Evolutionary conservation across 441 rosid species (phyloP), one percentile per base, ranked within the genome.

Genomic region (Jatropha multifida): DNA sequence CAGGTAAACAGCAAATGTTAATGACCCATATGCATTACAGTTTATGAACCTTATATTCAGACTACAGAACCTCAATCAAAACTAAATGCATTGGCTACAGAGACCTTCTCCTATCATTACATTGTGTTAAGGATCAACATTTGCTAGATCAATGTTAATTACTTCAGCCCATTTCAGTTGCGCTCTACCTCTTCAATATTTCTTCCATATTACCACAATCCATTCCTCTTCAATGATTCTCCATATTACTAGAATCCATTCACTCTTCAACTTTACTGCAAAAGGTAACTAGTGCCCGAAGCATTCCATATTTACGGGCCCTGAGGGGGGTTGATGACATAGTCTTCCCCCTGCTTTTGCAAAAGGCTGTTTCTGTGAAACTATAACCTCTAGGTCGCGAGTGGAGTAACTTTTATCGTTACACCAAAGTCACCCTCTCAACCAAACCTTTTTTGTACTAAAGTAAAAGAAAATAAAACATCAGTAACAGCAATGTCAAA

Each of bases 401-500:
- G 32, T 32, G 1, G 32, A 32, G 2, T 32, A 32, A 32, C 32
- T 32, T 32, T 32, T 32, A 32, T 32, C 1, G 2, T 32, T 32
- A 32, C 32, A 32, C 32, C 32, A 32, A 32, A 32, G 32, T 32
- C 32, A 32, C 32, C 32, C 32, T 32, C 32, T 32, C 32, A 32
- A 32, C 32, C 17, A 27, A 23, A 68, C 5, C 59, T 72, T 13
- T 40, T 3, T 4, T 10, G n/a, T 52, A 52, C 15, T 15, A 4
- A 13, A 15, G 55, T 17, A 52, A 52, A 52, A 17, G 8, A 61
- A 46, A 72, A 70, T 11, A 3, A 58, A 58, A 46, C 27, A 59
- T 59, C 8, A n/a, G 54, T 5, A 11, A 41, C 42, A 68, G 72
- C 52, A 68, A 49, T 49, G 71, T 32, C 46, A 46, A 67, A 51